A percentile compares a stretch with the other conserved stretches of the same genome.
Evolutionary conservation across 179 eudicot species (phyloP).

Genomic region (Patellifolia procumbens): DNA sequence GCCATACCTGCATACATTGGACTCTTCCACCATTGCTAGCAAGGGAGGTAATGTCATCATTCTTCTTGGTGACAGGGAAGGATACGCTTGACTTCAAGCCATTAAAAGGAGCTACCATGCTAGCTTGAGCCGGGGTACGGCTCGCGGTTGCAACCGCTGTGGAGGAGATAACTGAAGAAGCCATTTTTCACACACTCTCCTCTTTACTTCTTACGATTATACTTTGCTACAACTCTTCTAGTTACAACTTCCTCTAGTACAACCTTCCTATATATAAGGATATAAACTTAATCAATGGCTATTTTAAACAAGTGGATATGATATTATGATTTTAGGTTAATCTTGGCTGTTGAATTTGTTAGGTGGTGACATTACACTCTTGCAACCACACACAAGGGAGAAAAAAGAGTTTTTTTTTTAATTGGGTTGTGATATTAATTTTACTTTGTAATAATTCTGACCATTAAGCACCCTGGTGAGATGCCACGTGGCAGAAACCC

Average conservation of each 20-base stretch:
- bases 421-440: neutral
- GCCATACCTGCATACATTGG: conserved; percentile 46
- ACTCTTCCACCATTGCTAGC: conserved; percentile 48
- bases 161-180: conserved; percentile 22
- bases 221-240: neutral
- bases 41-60: conserved; percentile 29
- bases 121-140: conserved; percentile 29
- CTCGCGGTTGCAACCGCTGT: conserved; percentile 30
- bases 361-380: conserved; percentile 14
- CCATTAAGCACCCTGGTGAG: conserved; percentile 8
- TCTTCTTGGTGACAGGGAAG: conserved; percentile 30
- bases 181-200: conserved; percentile 2
- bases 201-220: neutral
- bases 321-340: conserved; percentile 7
- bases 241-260: neutral
- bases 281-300: neutral
- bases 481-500: conserved; percentile 29
- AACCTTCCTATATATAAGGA: conserved; percentile 18
- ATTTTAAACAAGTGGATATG: neutral
- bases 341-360: conserved; percentile 16
- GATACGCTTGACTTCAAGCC: conserved; percentile 39
- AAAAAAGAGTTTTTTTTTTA: neutral
- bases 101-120: conserved; percentile 35
- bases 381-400: neutral
- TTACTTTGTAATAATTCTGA: neutral